Evolutionary conservation across 306 rosid genomes (phyloP), one percentile per base, ranked within the genome.

Genomic region (Rosa lucieae): DNA sequence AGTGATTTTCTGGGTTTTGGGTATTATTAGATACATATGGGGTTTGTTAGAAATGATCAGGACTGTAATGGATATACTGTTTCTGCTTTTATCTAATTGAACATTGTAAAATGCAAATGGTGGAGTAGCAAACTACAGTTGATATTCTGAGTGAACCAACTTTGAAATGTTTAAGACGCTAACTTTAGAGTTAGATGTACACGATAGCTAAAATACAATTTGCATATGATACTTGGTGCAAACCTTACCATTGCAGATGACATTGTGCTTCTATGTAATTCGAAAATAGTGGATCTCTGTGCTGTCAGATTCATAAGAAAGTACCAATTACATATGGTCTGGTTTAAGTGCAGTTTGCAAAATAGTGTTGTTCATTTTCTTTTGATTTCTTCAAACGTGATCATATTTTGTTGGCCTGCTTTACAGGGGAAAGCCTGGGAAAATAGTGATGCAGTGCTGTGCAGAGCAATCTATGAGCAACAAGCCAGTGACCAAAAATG

Each of bases 351-450:
- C 29, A 76, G 42, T 59, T 20, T 10, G 10, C 3, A 14, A 14
- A 26, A 49, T 14, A 37, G 21, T 48, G 42, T 67, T 23, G 43
- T 67, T 72, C 0, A 5, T 56, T 32, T 46, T 62, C 10, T 32
- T 1, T 32, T n/a, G 32, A 68, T 52, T 55, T 47, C 46, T 81
- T 43, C 12, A 65, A 74, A 17, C 1, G 20, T 5, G 76, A 70
- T 82, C 62, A 72, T 32, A 62, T 32, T 32, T 32, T 74, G 81
- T 78, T 82, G 43, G 70, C 49, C 48, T 23, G 48, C 23, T 67
- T 72, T 75, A 83, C 91, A 94, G 96, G 82, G 74, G 82, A 81
- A 75, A 84, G 69, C 81, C 87, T 67, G 77, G 94, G 55, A 91
- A 85, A 80, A 66, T 80, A 44, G 77, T 68, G 80, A 39, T 83